A percentile compares a stretch with the other conserved stretches of the same genome.
Evolutionary conservation across 768 basidiomycete genomes (phyloP).

Genomic region (Naematelia encephala): DNA sequence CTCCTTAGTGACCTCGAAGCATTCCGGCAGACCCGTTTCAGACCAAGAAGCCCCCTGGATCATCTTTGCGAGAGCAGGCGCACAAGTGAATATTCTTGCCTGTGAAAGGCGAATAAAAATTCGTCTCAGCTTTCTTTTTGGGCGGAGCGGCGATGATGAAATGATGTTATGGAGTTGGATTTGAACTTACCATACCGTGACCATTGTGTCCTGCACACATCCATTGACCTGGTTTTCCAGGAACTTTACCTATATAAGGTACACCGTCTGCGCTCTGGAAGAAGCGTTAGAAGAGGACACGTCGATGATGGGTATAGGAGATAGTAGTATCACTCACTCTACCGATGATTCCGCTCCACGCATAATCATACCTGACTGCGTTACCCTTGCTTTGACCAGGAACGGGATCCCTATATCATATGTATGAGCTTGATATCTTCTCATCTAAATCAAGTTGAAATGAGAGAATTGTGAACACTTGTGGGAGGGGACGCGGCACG

Average conservation of each 20-base stretch:
- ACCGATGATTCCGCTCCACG: conserved; percentile 45
- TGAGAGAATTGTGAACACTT: neutral
- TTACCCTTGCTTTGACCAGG: neutral
- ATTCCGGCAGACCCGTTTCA: conserved; percentile 46
- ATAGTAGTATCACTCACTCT: conserved; percentile 4
- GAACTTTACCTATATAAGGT: conserved; percentile 47
- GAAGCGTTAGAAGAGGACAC: neutral
- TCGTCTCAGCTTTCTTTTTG: too few relatives aligned
- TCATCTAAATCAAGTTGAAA: neutral
- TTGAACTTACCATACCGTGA: conserved; percentile 36
- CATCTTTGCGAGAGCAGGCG: conserved; percentile 40
- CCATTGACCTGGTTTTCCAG: conserved; percentile 46
- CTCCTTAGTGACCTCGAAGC: conserved; percentile 43
- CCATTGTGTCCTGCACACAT: conserved; percentile 46
- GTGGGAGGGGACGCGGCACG: neutral
- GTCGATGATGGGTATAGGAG: neutral
- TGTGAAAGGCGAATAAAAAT: too few relatives aligned
- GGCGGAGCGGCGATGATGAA: too few relatives aligned
- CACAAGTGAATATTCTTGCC: conserved; percentile 34
- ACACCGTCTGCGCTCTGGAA: conserved; percentile 28
- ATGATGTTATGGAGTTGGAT: too few relatives aligned
- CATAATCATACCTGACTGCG: conserved; percentile 26
- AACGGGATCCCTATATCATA: neutral
- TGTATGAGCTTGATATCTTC: too few relatives aligned
- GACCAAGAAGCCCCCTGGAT: conserved; percentile 42